Evolutionary conservation across 805 yeast species (phyloP), one percentile per base, ranked within the genome.

Genomic region (Saccharomycopsis oosterbeekiorum): DNA sequence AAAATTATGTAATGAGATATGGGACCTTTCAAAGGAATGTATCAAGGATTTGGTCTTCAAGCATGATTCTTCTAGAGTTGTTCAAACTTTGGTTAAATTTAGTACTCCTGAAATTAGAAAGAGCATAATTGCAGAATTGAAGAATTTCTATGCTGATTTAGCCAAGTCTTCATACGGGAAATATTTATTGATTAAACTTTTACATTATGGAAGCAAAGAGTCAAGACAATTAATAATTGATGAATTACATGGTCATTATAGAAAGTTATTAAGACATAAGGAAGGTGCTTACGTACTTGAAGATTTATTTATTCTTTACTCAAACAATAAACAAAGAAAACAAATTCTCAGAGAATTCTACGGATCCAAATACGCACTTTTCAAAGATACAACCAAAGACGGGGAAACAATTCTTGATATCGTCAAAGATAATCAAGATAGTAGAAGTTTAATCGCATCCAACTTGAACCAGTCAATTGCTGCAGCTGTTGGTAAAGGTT

Each of bases 221-320:
- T 84, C 92, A 0, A 81, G 97, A 68, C 86, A 84, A 59, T 67
- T 83, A 42, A 86, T 93, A 61, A 79, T 92, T 61, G 80, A 86
- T 69, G 97, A 91, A 75, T 79, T 93, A 66, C 96, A 91, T 70
- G 99, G 99, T 57, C 85, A 86, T 68, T 82, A 89, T 69, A 81
- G 97, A 72, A 93, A 90, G 74, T 78, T 93, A 62, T 90, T 93
- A 94, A 85, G 96, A 78, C 97, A 93, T 75, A 86, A 88, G 76
- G 98, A 93, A 79, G 99, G 97, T 75, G 98, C 98, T 14, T 91
- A 93, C 69, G 98, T 93, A 47, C 91, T 92, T 66, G 98, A 93
- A 75, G 99, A 93, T 78, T 78, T 89, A 69, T 93, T 79, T 71
- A 89, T 89, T 26, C 81, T 91, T 61, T 93, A 92, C 73, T 84